Base-by-base conservation (phyloP, 2,329 filamentous ascomycete genomes). In the Paraconiothyrium sp. region DNA sequence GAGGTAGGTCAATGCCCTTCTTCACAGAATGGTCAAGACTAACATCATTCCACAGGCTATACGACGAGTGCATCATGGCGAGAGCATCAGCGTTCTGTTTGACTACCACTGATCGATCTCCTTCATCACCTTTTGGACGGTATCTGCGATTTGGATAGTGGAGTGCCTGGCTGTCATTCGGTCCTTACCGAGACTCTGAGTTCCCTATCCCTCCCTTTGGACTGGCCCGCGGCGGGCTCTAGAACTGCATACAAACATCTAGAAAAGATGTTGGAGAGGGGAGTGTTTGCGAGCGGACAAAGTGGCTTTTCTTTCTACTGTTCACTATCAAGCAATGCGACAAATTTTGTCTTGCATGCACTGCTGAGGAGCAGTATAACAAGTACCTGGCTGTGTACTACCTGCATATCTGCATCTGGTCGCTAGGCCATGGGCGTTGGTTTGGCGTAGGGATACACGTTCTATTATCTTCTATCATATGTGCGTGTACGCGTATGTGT, bases 21-120 rank as follows among this genome's bases (percentile, higher is more conserved):
- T 20, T 43, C 14, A 35, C 2, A 20, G 22, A 5, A 6, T 2
- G 4, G 41, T 32, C 9, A 10, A 27, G 6, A 60, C 74, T 78
- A 66, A 78, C 61, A 49, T 1, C 27, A 60, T 24, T 13, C 41
- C 3, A 20, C 60, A 89, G 88, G 89, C 95, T 54, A 97, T 98
- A 71, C 91, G 95, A 66, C 89, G 95, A 65, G 94, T 98, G 61
- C 95, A 99, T 81, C 94, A 98, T 79, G 95, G 95, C 73, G 95
- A 99, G 83, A 97, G 93, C 74, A 97, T 99, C 81, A 97, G 93
- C 78, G 92, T 95, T 63, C 86, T 99, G 55, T 99, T 99, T 81
- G 90, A 93, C 76, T 91, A 92, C 79, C 90, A 92, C 77, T 93
- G 74, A 64, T 64, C 54, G 27, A 46, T 46, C 52, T 46, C 46